Evolutionary conservation across 2,329 filamentous ascomycete species (phyloP).

Genomic region (Scedosporium minutisporum): DNA sequence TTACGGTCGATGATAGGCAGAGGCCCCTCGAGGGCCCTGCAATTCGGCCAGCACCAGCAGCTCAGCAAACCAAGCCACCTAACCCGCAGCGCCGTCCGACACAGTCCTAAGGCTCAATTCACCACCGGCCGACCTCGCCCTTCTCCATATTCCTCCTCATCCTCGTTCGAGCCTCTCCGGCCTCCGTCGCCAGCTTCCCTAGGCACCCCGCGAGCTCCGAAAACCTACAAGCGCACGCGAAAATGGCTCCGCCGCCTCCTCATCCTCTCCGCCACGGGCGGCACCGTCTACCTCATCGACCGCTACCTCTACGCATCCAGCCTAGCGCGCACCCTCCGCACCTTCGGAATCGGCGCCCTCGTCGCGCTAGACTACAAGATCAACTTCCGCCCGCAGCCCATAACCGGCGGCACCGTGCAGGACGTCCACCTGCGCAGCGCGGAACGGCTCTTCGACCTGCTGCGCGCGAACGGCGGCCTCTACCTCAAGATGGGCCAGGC

Average conservation of each 20-base stretch:
- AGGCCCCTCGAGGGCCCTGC: neutral
- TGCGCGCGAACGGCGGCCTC: slow-evolving; percentile 79
- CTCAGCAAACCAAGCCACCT: neutral
- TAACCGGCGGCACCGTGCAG: slow-evolving; percentile 60
- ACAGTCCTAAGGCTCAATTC: neutral
- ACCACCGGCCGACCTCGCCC: slow-evolving; percentile 8
- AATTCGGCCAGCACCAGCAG: neutral
- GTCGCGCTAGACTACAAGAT: slow-evolving; percentile 92
- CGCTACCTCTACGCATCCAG: slow-evolving; percentile 68
- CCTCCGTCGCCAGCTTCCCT: slow-evolving; percentile 74
- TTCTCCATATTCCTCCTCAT: slow-evolving; percentile 15
- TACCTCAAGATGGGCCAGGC: slow-evolving; percentile 98
- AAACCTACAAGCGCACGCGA: slow-evolving; percentile 58
- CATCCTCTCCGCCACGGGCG: slow-evolving; percentile 49
- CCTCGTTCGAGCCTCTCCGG: slow-evolving; percentile 53
- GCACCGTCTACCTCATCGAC: slow-evolving; percentile 59
- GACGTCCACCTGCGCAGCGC: slow-evolving; percentile 80
- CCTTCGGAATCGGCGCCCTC: slow-evolving; percentile 68
- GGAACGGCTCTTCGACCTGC: slow-evolving; percentile 68
- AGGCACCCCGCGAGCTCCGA: slow-evolving; percentile 60
- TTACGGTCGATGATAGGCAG: neutral
- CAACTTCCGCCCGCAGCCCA: slow-evolving; percentile 78
- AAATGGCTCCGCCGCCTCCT: slow-evolving; percentile 71
- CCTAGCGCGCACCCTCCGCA: slow-evolving; percentile 67
- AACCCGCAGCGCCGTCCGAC: neutral